Evolutionary conservation across 2,329 filamentous ascomycete genomes (phyloP).

Genomic region (Exutisphaerella laricina): DNA sequence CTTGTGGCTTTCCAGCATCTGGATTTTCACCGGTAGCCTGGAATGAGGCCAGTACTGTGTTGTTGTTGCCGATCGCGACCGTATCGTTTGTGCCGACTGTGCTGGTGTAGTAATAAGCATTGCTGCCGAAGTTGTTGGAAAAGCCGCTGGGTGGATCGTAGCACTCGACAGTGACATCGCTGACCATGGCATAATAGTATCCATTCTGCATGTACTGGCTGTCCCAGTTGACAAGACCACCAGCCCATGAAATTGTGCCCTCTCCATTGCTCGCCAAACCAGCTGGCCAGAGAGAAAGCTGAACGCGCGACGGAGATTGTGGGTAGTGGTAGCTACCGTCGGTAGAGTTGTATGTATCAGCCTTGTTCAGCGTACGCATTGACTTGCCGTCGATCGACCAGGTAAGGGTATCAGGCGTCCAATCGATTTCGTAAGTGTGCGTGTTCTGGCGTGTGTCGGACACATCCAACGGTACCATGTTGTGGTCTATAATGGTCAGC

Average conservation of each 20-base stretch:
- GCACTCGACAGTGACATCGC: slow-evolving; percentile 76
- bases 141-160: slow-evolving; percentile 73
- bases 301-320: slow-evolving; percentile 83
- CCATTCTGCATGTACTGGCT: slow-evolving; percentile 74
- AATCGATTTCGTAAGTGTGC: slow-evolving; percentile 90
- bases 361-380: slow-evolving; percentile 66
- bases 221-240: slow-evolving; percentile 84
- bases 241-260: slow-evolving; percentile 88
- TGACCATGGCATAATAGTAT: slow-evolving; percentile 82
- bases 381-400: slow-evolving; percentile 82
- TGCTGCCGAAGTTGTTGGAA: slow-evolving; percentile 49
- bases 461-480: slow-evolving; percentile 64
- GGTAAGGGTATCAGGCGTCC: slow-evolving; percentile 77
- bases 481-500: slow-evolving; percentile 54
- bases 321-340: slow-evolving; percentile 79
- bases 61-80: slow-evolving; percentile 67
- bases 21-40: slow-evolving; percentile 74
- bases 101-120: slow-evolving; percentile 71
- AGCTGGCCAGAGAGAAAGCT: slow-evolving; percentile 94
- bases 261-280: slow-evolving; percentile 70
- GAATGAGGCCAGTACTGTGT: slow-evolving; percentile 72
- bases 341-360: slow-evolving; percentile 80
- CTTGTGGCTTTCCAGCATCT: slow-evolving; percentile 35
- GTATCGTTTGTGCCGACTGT: slow-evolving; percentile 65
- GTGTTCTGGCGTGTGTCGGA: slow-evolving; percentile 68